Evolutionary conservation across 78 protist genomes (phyloP).

Genomic region (Monocercomonoides exilis): DNA sequence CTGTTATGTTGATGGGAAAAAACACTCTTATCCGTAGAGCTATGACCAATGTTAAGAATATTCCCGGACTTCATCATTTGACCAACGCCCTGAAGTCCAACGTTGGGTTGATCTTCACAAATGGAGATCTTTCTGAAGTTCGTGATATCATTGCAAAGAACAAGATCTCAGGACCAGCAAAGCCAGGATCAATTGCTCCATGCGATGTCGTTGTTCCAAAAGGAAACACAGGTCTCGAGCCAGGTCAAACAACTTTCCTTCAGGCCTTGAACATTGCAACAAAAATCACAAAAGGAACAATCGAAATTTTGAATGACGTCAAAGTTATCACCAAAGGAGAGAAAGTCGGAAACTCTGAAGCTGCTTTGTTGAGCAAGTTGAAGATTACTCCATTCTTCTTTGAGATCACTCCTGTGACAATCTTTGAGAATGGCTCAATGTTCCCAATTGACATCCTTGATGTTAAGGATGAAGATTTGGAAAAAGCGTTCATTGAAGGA

Average conservation of each 20-base stretch:
- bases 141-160: slow-evolving; percentile 38
- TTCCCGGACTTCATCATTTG: slow-evolving; percentile 53
- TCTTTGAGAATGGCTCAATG: slow-evolving; percentile 83
- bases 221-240: slow-evolving; percentile 92
- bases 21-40: slow-evolving; percentile 86
- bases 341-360: slow-evolving; percentile 91
- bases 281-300: slow-evolving; percentile 88
- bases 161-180: slow-evolving; percentile 87
- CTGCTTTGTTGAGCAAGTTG: slow-evolving; percentile 89
- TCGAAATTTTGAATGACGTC: slow-evolving; percentile 85
- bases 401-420: slow-evolving; percentile 58
- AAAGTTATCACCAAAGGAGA: slow-evolving; percentile 73
- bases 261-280: slow-evolving; percentile 96
- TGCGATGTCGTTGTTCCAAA: slow-evolving; percentile 58
- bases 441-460: slow-evolving; percentile 76
- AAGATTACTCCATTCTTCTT: slow-evolving; percentile 92
- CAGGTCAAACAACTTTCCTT: slow-evolving; percentile 94
- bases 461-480: slow-evolving; percentile 71
- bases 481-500: slow-evolving; percentile 46
- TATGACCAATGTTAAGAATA: not conserved
- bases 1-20: slow-evolving; percentile 89
- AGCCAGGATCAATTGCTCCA: slow-evolving; percentile 29
- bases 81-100: slow-evolving; percentile 60
- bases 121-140: slow-evolving; percentile 62
- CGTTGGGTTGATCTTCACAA: slow-evolving; percentile 91